phyloP scores from a whole-genome alignment of 2,329 filamentous ascomycete species.

The Xylariaceae sp. region DNA sequence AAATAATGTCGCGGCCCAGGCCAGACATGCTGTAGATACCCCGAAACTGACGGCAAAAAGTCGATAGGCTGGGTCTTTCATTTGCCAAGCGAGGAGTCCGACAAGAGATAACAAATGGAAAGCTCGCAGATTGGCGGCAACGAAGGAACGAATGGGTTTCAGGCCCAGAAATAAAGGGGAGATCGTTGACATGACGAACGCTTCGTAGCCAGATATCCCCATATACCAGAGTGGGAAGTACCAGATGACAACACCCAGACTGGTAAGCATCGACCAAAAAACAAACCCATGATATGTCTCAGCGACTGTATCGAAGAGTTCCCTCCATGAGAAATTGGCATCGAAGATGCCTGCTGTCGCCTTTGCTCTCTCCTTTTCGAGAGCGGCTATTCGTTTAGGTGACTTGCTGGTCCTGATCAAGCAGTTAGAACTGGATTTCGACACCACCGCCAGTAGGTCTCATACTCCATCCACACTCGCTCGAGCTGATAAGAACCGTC shows the following conservation, averaged over 20 bases:
- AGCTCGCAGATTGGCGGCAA: conserved; percentile 64
- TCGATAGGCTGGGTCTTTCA: conserved; percentile 67
- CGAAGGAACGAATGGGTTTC: conserved; percentile 60
- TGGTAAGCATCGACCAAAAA: conserved; percentile 94
- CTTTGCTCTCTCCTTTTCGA: conserved; percentile 77
- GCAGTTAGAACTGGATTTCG: conserved; percentile 20
- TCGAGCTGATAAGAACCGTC: conserved; percentile 8
- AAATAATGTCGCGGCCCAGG: conserved; percentile 79
- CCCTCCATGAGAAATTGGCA: conserved; percentile 66
- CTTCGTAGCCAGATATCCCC: conserved; percentile 96
- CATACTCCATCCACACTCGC: conserved; percentile 19
- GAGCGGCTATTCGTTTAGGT: conserved; percentile 42
- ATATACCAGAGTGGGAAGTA: conserved; percentile 99
- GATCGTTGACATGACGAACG: conserved; percentile 76
- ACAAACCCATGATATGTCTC: conserved; percentile 93
- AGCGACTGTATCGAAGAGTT: conserved; percentile 74
- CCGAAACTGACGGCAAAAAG: conserved; percentile 79
- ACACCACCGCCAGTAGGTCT: not conserved
- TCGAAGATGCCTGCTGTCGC: conserved; percentile 66
- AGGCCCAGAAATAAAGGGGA: conserved; percentile 77
- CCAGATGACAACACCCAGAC: conserved; percentile 86
- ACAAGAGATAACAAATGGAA: conserved; percentile 73
- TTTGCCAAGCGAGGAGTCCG: conserved; percentile 75
- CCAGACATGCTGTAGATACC: conserved; percentile 73
- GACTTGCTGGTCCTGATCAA: conserved; percentile 42